Percentiles rank a stretch among this genome's conserved stretches.
phyloP scores from a whole-genome alignment of 2,329 filamentous ascomycete species.

The Ophiostoma fasciatum region DNA sequence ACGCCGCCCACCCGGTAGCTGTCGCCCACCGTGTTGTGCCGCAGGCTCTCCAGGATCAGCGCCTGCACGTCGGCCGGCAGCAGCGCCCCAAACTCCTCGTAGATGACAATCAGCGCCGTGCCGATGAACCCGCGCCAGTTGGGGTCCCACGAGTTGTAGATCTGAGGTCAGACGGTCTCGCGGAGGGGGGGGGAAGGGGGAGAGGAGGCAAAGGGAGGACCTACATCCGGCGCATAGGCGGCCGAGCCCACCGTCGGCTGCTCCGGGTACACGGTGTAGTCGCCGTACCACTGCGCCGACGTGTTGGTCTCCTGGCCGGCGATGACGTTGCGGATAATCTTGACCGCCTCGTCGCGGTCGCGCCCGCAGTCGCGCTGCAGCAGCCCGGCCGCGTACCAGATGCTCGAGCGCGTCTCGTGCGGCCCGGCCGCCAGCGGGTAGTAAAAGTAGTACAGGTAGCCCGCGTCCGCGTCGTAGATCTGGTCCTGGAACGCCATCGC shows the following conservation, averaged over 20 bases:
- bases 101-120: slow-evolving; percentile 39
- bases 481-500: slow-evolving; percentile 41
- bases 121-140: slow-evolving; percentile 52
- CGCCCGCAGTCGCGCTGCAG: slow-evolving; percentile 35
- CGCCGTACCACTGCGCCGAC: slow-evolving; percentile 35
- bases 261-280: slow-evolving; percentile 39
- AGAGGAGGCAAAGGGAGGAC: neutral
- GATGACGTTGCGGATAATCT: slow-evolving; percentile 30
- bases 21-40: slow-evolving; percentile 42
- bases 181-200: slow-evolving; percentile 7
- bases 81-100: slow-evolving; percentile 42
- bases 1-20: slow-evolving; percentile 46
- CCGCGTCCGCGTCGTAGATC: slow-evolving; percentile 35
- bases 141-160: slow-evolving; percentile 45
- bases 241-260: slow-evolving; percentile 40
- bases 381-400: slow-evolving; percentile 45
- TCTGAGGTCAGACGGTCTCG: slow-evolving; percentile 17
- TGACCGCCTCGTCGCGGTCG: slow-evolving; percentile 6
- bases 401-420: slow-evolving; percentile 41
- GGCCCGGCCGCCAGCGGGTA: slow-evolving; percentile 30
- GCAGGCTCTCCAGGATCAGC: slow-evolving; percentile 36
- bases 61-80: slow-evolving; percentile 20
- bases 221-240: slow-evolving; percentile 22
- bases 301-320: slow-evolving; percentile 34
- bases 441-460: slow-evolving; percentile 37